A percentile compares a stretch with the other conserved stretches of the same genome.
Conservation (phyloP, 2,329 filamentous ascomycete species). For the Calonectria pteridis region DNA sequence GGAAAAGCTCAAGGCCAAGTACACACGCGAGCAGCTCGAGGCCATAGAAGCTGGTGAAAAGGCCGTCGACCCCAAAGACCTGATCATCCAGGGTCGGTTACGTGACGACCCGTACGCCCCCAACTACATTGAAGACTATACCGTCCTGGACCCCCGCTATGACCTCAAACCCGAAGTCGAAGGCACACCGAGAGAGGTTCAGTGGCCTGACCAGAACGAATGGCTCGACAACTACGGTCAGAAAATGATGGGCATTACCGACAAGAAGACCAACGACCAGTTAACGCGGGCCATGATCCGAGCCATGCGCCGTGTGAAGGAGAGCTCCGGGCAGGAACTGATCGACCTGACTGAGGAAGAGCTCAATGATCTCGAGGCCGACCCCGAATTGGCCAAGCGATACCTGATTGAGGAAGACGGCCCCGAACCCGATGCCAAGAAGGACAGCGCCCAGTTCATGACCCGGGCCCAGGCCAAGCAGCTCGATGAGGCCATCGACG, state of each 20-base stretch:
- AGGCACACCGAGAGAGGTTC: constrained; percentile 63
- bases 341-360: constrained; percentile 65
- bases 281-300: constrained; percentile 56
- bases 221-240: constrained; percentile 67
- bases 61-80: constrained; percentile 79
- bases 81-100: constrained; percentile 78
- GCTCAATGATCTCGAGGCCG: constrained; percentile 55
- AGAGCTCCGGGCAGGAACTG: constrained; percentile 56
- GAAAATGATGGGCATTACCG: constrained; percentile 58
- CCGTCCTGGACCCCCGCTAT: constrained; percentile 79
- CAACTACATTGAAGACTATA: constrained; percentile 86
- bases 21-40: constrained; percentile 84
- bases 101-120: constrained; percentile 80
- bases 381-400: constrained; percentile 54
- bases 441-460: constrained; percentile 44
- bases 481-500: constrained; percentile 53
- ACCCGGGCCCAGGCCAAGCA: constrained; percentile 52
- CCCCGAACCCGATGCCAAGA: constrained; percentile 41
- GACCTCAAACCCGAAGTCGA: constrained; percentile 73
- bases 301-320: constrained; percentile 57
- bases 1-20: constrained; percentile 72
- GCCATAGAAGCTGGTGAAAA: constrained; percentile 86
- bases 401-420: constrained; percentile 51
- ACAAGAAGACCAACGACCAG: constrained; percentile 58
- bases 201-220: constrained; percentile 73